Conservation (phyloP, 495 filamentous ascomycete species). For the Pseudotulostoma volvatum region DNA sequence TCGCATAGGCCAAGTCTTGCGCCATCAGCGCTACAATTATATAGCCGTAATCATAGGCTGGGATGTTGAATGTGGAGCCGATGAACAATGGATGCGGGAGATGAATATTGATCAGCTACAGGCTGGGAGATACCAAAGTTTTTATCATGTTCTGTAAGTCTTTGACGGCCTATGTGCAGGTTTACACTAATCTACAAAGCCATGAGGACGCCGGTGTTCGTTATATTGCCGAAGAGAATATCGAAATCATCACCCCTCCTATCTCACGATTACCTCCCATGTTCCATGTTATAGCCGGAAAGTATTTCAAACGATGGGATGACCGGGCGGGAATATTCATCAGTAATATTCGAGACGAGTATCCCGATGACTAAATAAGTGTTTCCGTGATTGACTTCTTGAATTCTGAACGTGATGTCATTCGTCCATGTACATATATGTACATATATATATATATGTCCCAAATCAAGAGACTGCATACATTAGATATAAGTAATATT, state of each 20-base stretch:
- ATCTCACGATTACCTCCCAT: constrained; percentile 29
- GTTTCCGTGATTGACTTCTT: too few species aligned
- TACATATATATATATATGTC: too few species aligned
- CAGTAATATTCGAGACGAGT: constrained; percentile 72
- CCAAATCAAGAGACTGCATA: too few species aligned
- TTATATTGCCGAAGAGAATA: constrained; percentile 81
- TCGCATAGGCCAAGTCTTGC: constrained; percentile 70
- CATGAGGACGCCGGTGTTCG: constrained; percentile 55
- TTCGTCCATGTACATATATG: too few species aligned
- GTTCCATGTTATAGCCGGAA: constrained; percentile 58
- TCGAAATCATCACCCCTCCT: constrained; percentile 41
- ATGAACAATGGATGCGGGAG: constrained; percentile 38
- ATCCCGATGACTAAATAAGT: constrained; percentile 55
- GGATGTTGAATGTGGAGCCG: constrained; percentile 43
- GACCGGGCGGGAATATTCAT: constrained; percentile 47
- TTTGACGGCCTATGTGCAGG: too few species aligned
- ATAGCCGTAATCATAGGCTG: constrained; percentile 73
- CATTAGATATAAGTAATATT: too few species aligned
- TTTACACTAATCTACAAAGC: too few species aligned
- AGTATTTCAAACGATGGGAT: constrained; percentile 84
- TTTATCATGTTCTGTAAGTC: constrained; percentile 72
- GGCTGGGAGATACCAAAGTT: constrained; percentile 54
- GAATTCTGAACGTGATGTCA: too few species aligned
- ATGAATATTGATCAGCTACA: constrained; percentile 47
- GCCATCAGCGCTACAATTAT: constrained; percentile 67